Evolutionary conservation across 1,284 basidiomycete species (phyloP).

Genomic region (Cryptococcus sp.): DNA sequence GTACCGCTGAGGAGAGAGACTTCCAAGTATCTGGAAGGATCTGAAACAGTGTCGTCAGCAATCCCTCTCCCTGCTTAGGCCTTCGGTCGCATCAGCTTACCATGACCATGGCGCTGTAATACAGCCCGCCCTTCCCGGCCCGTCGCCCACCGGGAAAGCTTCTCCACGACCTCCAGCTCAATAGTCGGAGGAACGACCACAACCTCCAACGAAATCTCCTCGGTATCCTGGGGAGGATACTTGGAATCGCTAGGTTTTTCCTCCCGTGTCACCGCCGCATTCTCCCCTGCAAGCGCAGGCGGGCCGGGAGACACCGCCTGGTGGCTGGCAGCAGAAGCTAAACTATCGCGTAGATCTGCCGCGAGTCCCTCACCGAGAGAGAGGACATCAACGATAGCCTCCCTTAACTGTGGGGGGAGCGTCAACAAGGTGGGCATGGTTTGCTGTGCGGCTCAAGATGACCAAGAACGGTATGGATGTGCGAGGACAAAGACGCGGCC

Average conservation of each 20-base stretch:
- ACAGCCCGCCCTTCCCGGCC: neutral
- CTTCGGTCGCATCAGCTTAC: no score
- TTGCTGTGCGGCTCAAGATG: neutral
- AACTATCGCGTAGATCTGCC: slow-evolving; percentile 3
- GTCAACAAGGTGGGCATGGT: slow-evolving; percentile 28
- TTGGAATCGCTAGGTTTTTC: neutral
- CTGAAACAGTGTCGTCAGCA: slow-evolving; percentile 12
- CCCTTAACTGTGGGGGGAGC: slow-evolving; percentile 35
- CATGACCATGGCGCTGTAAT: neutral
- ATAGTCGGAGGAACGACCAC: slow-evolving; percentile 4
- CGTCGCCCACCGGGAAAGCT: slow-evolving; percentile 13
- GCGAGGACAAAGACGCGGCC: no score
- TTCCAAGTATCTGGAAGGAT: slow-evolving; percentile 26
- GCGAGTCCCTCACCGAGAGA: slow-evolving; percentile 16
- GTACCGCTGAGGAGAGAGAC: slow-evolving; percentile 42
- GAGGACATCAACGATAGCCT: slow-evolving; percentile 25
- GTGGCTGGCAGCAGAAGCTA: neutral
- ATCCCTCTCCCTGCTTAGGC: neutral
- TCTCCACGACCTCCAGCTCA: slow-evolving; percentile 7
- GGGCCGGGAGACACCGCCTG: no score
- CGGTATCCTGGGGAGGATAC: neutral
- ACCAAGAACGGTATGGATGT: no score
- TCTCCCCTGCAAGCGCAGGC: neutral
- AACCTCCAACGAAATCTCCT: neutral
- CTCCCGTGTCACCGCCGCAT: neutral